Evolutionary conservation across 176 grass and related monocot genomes (phyloP), one percentile per base, ranked within the genome.

Genomic region (Aegilops speltoides): DNA sequence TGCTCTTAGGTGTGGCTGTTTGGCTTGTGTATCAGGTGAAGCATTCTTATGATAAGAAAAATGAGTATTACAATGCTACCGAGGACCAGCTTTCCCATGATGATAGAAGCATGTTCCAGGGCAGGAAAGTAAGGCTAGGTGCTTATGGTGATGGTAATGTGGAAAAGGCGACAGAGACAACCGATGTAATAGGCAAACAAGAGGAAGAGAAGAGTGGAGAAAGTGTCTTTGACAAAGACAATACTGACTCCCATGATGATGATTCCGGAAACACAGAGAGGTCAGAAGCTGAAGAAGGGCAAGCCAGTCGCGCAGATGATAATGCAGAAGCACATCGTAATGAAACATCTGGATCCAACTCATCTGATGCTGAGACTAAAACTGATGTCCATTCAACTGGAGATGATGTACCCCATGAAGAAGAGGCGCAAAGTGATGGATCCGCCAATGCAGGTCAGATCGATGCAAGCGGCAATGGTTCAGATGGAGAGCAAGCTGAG

Each of bases 11-110:
- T 86, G 83, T 92, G 43, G 54, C 84, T 57, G 46, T 91, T 68
- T 95, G 93, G 93, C 87, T 93, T 87, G 38, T 85, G 22, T 90
- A 92, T 85, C 90, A 89, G 72, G 79, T 92, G 60, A 88, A 86
- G 73, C 91, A 90, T 88, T 90, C 88, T 32, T 85, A 86, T 76
- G 86, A 79, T 64, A 95, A 86, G 80, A 93, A 91, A 87, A 92
- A 87, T 50, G 93, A 90, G 40, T 86, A 89, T 81, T 46, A 77
- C 65, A 84, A 84, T 76, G 81, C 76, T 87, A 46, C 82, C 60
- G 89, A 76, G 36, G 63, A 64, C 22, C 87, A 87, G 31, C 68
- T 87, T 92, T n/a, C 72, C 23, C 76, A 56, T 80, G 82, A 82
- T 82, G 90, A 79, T 78, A 83, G 79, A 86, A 90, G 87, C 76